Conservation (phyloP, 179 eudicot species). For the Beta corolliflora region DNA sequence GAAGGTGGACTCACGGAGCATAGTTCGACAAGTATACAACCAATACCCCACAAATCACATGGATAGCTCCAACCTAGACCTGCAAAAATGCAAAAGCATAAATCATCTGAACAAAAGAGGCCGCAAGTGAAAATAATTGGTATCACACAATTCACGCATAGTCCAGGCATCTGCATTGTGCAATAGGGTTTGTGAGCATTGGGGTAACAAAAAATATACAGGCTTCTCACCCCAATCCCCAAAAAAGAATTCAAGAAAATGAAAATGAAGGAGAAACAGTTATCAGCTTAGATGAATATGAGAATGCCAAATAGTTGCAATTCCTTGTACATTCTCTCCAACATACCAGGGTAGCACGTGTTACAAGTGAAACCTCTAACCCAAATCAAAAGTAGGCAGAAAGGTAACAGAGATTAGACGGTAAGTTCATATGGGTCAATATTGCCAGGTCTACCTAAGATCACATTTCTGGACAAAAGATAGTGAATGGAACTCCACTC, state of each 20-base stretch:
- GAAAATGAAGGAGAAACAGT: background rate
- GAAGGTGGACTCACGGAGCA: slow-evolving; percentile 54
- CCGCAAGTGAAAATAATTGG: too few species aligned
- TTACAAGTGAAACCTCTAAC: background rate
- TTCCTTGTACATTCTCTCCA: background rate
- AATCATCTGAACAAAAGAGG: too few species aligned
- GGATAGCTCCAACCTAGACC: slow-evolving; percentile 91
- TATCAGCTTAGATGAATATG: background rate
- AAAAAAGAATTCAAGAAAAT: background rate
- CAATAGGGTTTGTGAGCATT: background rate
- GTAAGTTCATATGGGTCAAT: background rate
- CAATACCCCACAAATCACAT: slow-evolving; percentile 89
- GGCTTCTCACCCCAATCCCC: background rate
- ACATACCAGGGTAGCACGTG: background rate
- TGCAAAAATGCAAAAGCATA: slow-evolving; percentile 28
- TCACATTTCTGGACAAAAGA: background rate
- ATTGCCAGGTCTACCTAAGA: background rate
- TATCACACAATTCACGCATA: too few species aligned
- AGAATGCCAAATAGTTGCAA: background rate
- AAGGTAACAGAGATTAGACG: background rate
- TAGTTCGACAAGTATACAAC: slow-evolving; percentile 83
- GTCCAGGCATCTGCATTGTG: too few species aligned
- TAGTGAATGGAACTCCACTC: background rate
- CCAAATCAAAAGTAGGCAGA: background rate
- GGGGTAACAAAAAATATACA: background rate